Evolutionary conservation across 2,329 filamentous ascomycete genomes (phyloP).

Genomic region (Colletotrichum tropicale): DNA sequence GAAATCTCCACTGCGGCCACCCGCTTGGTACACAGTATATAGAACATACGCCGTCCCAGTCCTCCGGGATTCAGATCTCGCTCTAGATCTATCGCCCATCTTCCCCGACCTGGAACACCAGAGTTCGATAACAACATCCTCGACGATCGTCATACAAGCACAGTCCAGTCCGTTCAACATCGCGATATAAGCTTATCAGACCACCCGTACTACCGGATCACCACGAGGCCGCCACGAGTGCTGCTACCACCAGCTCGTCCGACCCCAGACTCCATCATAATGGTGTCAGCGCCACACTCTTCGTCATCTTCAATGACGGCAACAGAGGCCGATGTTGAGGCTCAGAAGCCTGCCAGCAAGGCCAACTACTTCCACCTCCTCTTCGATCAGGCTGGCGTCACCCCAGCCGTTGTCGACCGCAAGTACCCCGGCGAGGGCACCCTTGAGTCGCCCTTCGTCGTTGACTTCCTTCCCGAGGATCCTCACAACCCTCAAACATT

Average conservation of each 20-base stretch:
- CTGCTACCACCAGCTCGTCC: background rate
- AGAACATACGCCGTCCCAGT: constrained; percentile 1
- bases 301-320: constrained; percentile 34
- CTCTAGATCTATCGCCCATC: background rate
- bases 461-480: constrained; percentile 69
- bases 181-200: background rate
- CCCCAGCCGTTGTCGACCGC: constrained; percentile 58
- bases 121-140: background rate
- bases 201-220: background rate
- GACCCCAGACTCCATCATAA: background rate
- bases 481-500: constrained; percentile 67
- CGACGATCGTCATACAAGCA: background rate
- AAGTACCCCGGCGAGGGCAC: constrained; percentile 66
- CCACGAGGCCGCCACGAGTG: background rate
- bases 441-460: constrained; percentile 64
- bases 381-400: constrained; percentile 62
- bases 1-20: constrained; percentile 6
- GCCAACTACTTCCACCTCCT: constrained; percentile 57
- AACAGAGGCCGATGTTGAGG: constrained; percentile 46
- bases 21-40: constrained; percentile 5
- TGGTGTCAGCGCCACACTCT: constrained; percentile 24
- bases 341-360: constrained; percentile 34
- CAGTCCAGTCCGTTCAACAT: background rate
- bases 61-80: constrained; percentile 4
- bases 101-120: background rate